Percentiles rank a stretch among this genome's conserved stretches.
Conservation (phyloP, 1,284 basidiomycete genomes). For the Moesziomyces aphidis region DNA sequence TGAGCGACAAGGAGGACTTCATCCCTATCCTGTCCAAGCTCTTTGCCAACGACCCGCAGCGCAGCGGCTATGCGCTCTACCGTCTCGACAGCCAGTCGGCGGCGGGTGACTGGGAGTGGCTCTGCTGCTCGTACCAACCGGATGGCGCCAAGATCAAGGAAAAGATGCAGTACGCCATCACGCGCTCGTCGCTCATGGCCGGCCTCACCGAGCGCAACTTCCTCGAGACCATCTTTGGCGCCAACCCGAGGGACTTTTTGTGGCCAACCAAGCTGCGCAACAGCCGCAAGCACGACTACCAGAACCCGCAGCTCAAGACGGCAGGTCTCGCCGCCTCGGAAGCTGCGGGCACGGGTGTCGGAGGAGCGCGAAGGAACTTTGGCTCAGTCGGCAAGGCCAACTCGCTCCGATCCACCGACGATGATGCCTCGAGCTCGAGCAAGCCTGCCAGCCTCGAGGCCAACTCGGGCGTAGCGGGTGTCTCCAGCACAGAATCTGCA, state of each 20-base stretch:
- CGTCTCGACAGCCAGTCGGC: slow-evolving; percentile 56
- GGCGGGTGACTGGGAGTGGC: slow-evolving; percentile 61
- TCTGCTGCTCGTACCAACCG: slow-evolving; percentile 58
- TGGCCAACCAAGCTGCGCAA: slow-evolving; percentile 60
- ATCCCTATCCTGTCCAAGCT: slow-evolving; percentile 40
- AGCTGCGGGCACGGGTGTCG: slow-evolving; percentile 57
- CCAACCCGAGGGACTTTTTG: slow-evolving; percentile 48
- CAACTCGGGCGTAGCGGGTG: slow-evolving; percentile 24
- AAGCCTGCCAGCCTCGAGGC: slow-evolving; percentile 6
- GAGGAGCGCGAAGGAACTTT: slow-evolving; percentile 57
- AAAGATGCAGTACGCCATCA: slow-evolving; percentile 62
- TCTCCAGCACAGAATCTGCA: slow-evolving; percentile 3
- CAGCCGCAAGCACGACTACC: slow-evolving; percentile 61
- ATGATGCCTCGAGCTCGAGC: neutral
- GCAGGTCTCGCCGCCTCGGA: slow-evolving; percentile 50
- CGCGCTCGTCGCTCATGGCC: slow-evolving; percentile 51
- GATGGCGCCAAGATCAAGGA: slow-evolving; percentile 60
- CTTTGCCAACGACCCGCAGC: slow-evolving; percentile 52
- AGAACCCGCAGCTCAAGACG: slow-evolving; percentile 60
- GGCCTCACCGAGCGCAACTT: slow-evolving; percentile 57
- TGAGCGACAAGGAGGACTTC: slow-evolving; percentile 55
- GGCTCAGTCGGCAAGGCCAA: slow-evolving; percentile 41
- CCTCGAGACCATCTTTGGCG: slow-evolving; percentile 59
- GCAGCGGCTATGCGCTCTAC: slow-evolving; percentile 57
- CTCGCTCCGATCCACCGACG: slow-evolving; percentile 12